Evolutionary conservation across 306 rosid species (phyloP).

Genomic region (Parietaria judaica): DNA sequence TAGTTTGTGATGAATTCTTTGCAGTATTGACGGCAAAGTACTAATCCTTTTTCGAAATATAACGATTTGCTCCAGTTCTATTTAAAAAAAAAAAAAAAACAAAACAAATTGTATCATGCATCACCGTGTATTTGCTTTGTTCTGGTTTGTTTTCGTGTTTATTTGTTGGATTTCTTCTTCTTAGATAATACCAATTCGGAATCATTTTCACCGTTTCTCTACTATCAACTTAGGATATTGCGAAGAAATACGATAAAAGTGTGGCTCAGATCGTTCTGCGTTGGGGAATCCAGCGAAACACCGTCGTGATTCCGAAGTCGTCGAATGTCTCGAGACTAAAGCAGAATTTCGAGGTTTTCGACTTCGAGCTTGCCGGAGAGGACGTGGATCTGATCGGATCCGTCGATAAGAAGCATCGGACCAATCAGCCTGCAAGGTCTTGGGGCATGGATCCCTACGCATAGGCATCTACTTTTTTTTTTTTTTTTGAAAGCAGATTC

Average conservation of each 20-base stretch:
- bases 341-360: constrained; percentile 60
- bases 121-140: too few relatives aligned
- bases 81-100: too few relatives aligned
- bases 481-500: too few relatives aligned
- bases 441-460: constrained; percentile 83
- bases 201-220: not conserved
- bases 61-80: too few relatives aligned
- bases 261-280: constrained; percentile 67
- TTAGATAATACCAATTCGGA: too few relatives aligned
- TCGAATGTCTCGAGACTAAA: constrained; percentile 68
- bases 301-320: constrained; percentile 68
- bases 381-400: constrained; percentile 53
- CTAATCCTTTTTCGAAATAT: too few relatives aligned
- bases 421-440: constrained; percentile 68
- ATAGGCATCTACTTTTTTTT: constrained; percentile 18
- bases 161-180: too few relatives aligned
- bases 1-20: too few relatives aligned
- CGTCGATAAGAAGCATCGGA: constrained; percentile 52
- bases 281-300: constrained; percentile 76
- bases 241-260: constrained; percentile 59
- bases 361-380: constrained; percentile 58
- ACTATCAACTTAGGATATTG: constrained; percentile 40
- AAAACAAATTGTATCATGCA: too few relatives aligned
- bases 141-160: too few relatives aligned
- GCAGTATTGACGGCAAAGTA: too few relatives aligned